Evolutionary conservation across 2,329 filamentous ascomycete species (phyloP), one percentile per base, ranked within the genome.

Genomic region (Aspergillus felis): DNA sequence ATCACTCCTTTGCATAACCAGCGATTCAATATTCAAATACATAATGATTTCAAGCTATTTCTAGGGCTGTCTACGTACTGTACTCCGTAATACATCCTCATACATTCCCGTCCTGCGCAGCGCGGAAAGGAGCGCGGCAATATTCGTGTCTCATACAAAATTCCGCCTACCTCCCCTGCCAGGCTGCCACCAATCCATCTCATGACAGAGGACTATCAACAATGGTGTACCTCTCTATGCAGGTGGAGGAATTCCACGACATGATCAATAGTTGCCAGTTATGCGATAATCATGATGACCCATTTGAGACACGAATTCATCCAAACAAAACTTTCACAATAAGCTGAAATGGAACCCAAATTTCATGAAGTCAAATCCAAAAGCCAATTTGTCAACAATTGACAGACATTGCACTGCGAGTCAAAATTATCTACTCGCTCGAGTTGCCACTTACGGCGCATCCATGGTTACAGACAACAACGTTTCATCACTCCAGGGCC

Each of bases 371-470:
- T 29, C 32, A 49, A 28, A 25, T 2, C 10, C 47, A 27, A 25
- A 25, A 27, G 28, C 47, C 24, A 27, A 49, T 49, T 20, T n/a
- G 47, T 38, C 7, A 38, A 17, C 32, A 38, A 6, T 2, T 4
- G 4, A 14, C 29, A 32, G 29, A 32, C 12, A 32, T 14, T 14
- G 29, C 32, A 38, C 32, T 38, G 32, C 32, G 5, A 38, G 32
- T 38, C 20, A 27, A 29, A 10, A 14, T 24, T 32, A 9, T 24
- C 12, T 32, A 10, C 57, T 59, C 57, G 57, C 51, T 48, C 51
- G 42, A 59, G 54, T 59, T 59, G 57, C 57, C 57, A 59, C 57
- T 57, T 59, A 32, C 32, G 53, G 42, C 24, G 27, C 25, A 49
- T 25, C 53, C 50, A 55, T 49, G 56, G 56, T 44, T 44, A 12